Base-by-base conservation (phyloP, 2,329 filamentous ascomycete species). In the Pyrenophora teres region DNA sequence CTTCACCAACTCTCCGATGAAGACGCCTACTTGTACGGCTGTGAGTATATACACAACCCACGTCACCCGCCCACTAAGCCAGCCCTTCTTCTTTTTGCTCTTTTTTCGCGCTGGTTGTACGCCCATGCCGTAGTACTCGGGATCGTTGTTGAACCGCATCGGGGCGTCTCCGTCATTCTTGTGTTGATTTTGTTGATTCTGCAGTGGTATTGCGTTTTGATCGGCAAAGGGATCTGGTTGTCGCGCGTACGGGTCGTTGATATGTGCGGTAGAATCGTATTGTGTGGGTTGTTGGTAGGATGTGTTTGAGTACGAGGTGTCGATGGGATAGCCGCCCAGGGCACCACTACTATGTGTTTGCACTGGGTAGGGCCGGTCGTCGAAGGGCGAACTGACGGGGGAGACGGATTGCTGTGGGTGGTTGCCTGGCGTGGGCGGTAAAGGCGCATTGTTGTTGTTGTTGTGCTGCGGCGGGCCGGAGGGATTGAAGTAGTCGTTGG, bases 21-120 rank as follows among this genome's bases (percentile, higher is more conserved):
- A 99, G 23, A 97, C 91, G 13, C 80, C 84, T 16, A 94, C 76
- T 72, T 97, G 92, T 10, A 88, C 81, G 25, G 86, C 47, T 2
- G 91, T 90, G 57, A 97, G 83, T 37, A 87, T 75, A 72, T 93
- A 97, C 30, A 92, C 89, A 6, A 96, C 85, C 82, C 89, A 94
- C 0, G 94, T 88, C 36, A 86, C 78, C 65, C 79, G 80, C 50
- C 81, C 82, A 40, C 72, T 78, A 57, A 85, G 84, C 69, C 80
- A 83, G 9, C 82, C 79, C 50, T 79, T 76, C 69, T 78, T 78
- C 65, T 73, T 74, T 57, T 65, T 64, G 25, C 53, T 61, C 52
- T 57, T 56, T 51, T 25, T 49, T 16, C 49, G 27, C 32, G 18
- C 33, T 3, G 52, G 52, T 16, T 59, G 55, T 19, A 62, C 56